Conservation (phyloP, 805 yeast genomes). For the Starmerella bombicola region DNA sequence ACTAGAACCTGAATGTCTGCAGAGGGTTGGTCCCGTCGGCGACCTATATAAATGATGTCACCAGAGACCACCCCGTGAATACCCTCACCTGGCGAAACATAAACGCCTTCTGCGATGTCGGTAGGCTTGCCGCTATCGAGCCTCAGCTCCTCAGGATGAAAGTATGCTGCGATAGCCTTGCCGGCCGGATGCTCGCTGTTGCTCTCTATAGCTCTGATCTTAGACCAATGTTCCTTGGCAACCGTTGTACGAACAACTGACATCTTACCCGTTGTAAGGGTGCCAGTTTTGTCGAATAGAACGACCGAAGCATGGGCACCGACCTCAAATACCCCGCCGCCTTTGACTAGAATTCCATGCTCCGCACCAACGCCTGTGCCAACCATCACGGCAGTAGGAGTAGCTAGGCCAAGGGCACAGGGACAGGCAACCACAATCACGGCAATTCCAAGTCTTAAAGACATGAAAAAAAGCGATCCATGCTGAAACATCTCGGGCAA, state of each 20-base stretch:
- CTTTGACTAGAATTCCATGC: conserved; percentile 81
- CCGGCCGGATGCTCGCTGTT: conserved; percentile 85
- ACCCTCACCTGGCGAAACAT: conserved; percentile 13
- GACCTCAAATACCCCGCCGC: conserved; percentile 77
- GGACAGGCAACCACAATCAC: conserved; percentile 98
- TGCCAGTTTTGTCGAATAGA: conserved; percentile 92
- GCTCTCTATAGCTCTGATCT: conserved; percentile 48
- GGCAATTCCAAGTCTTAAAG: conserved; percentile 70
- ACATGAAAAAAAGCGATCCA: conserved; percentile 50
- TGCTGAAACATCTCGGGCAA: conserved; percentile 40
- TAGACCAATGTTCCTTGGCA: conserved; percentile 36
- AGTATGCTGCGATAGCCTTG: conserved; percentile 39
- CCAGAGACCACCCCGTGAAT: conserved; percentile 8
- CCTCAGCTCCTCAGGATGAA: conserved; percentile 10
- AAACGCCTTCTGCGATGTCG: background rate
- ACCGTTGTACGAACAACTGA: conserved; percentile 27
- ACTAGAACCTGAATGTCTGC: conserved; percentile 24
- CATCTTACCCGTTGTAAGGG: conserved; percentile 81
- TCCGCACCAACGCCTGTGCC: conserved; percentile 94
- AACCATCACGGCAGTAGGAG: conserved; percentile 98
- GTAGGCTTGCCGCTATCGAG: background rate
- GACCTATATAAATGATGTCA: conserved; percentile 42
- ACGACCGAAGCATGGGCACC: conserved; percentile 53
- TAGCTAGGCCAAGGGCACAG: conserved; percentile 92
- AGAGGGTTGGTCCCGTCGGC: conserved; percentile 22